These are phyloP conservation scores for Scytalidium lignicola DNA, from an alignment of 2,329 filamentous ascomycete genomes.

Conservation along the genomic window DNA sequence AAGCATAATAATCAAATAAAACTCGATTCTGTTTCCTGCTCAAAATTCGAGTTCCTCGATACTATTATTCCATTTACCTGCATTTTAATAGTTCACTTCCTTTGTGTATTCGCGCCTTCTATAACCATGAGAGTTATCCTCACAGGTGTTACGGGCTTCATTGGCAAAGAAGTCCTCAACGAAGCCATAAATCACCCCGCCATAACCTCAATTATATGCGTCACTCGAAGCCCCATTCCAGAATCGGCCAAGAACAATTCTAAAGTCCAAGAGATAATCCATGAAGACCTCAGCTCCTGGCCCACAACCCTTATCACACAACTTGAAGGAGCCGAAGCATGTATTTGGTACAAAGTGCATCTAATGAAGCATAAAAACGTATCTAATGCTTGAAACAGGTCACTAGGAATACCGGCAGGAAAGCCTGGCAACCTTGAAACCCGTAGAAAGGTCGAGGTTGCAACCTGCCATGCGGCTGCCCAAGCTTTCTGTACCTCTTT, in stretches of 20 bases:
- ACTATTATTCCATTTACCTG: background rate
- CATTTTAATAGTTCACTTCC: background rate
- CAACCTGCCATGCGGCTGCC: constrained; percentile 28
- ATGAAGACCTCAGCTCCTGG: constrained; percentile 49
- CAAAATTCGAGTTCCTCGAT: too few species aligned
- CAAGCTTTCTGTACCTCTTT: constrained; percentile 23
- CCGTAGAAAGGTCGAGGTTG: constrained; percentile 26
- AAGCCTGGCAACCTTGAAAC: constrained; percentile 17
- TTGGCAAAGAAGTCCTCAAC: constrained; percentile 47
- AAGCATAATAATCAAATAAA: too few species aligned
- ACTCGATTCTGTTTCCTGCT: too few species aligned
- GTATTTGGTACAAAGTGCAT: constrained; percentile 36
- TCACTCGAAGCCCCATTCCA: constrained; percentile 44
- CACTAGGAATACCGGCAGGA: constrained; percentile 17
- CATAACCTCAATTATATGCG: constrained; percentile 46
- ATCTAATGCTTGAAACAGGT: constrained; percentile 8
- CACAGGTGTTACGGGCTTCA: constrained; percentile 50
- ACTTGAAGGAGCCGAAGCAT: constrained; percentile 37
- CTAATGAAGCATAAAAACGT: background rate
- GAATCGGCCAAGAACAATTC: constrained; percentile 36
- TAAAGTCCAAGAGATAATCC: constrained; percentile 45
- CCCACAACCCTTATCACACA: constrained; percentile 37
- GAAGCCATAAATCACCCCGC: constrained; percentile 43
- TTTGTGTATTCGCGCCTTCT: background rate
- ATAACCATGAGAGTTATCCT: constrained; percentile 53